phyloP scores from a whole-genome alignment of 495 filamentous ascomycete species.

The Filosporella fistucella region DNA sequence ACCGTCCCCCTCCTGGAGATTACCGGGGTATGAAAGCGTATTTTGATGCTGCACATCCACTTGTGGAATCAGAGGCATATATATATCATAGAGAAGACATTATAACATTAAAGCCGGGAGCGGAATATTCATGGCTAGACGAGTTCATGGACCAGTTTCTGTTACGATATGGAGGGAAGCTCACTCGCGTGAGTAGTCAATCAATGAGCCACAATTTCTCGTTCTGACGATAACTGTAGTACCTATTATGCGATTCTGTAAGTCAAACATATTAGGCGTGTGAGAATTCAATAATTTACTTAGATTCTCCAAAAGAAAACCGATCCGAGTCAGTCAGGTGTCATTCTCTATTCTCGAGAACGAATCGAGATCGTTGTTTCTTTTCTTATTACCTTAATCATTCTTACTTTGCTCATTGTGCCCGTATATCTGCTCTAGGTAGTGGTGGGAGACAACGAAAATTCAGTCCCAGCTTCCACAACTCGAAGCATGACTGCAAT shows the following conservation, averaged over 20 bases:
- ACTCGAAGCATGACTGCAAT: conserved; percentile 9
- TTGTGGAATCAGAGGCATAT: conserved; percentile 11
- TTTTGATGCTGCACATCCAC: conserved; percentile 24
- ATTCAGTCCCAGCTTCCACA: too few relatives aligned
- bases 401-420: conserved; percentile 13
- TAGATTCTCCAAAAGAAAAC: conserved; percentile 2
- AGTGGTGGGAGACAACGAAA: too few relatives aligned
- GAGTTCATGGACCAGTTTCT: conserved; percentile 11
- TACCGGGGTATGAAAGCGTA: conserved; percentile 26
- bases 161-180: neutral
- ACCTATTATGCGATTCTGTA: neutral
- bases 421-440: conserved; percentile 17
- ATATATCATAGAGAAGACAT: conserved; percentile 31
- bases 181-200: neutral
- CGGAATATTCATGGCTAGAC: conserved; percentile 34
- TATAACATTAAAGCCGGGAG: conserved; percentile 29
- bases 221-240: neutral
- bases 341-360: conserved; percentile 3
- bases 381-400: conserved; percentile 4
- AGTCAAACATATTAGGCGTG: neutral
- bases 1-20: conserved; percentile 20
- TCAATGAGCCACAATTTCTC: neutral
- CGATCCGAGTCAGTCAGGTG: neutral
- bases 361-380: conserved; percentile 5
- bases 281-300: too few relatives aligned